Evolutionary conservation across 768 basidiomycete genomes (phyloP).

Genomic region (Macrolepiota dolichaula): DNA sequence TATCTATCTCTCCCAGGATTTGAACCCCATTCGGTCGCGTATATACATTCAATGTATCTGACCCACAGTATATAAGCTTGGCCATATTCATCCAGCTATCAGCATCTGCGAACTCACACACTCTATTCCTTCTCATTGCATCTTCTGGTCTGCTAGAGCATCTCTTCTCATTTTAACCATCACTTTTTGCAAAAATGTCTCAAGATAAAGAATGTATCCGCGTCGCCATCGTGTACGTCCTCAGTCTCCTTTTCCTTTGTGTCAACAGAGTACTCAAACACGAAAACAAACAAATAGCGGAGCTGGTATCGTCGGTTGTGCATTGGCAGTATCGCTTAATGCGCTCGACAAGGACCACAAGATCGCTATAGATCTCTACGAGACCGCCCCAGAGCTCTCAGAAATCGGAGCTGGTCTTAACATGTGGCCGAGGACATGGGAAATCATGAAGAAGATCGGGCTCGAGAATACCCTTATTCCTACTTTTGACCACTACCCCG

Average conservation of each 20-base stretch:
- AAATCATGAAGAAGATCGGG: slow-evolving; percentile 13
- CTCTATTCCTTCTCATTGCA: not conserved
- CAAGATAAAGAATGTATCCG: not conserved
- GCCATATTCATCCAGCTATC: not conserved
- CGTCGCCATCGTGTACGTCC: not conserved
- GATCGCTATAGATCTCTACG: slow-evolving; percentile 37
- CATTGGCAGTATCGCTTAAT: slow-evolving; percentile 30
- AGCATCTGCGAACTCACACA: not conserved
- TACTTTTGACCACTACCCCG: slow-evolving; percentile 13
- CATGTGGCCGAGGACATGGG: slow-evolving; percentile 25
- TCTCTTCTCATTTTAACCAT: not conserved
- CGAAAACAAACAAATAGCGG: slow-evolving; percentile 24
- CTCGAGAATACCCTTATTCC: slow-evolving; percentile 10
- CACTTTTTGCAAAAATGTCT: not conserved
- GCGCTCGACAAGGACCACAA: slow-evolving; percentile 17
- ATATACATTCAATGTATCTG: not conserved
- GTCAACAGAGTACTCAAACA: slow-evolving; percentile 36
- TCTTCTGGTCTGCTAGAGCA: not conserved
- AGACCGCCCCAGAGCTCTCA: slow-evolving; percentile 34
- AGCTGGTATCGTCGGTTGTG: slow-evolving; percentile 38
- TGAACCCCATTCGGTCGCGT: not conserved
- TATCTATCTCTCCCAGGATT: not conserved
- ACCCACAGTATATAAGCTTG: not conserved
- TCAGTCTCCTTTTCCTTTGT: slow-evolving; percentile 25
- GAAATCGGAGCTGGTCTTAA: slow-evolving; percentile 44